Evolutionary conservation across 129 eudicot species (phyloP), one percentile per base, ranked within the genome.

Genomic region (Escallonia herrerae): DNA sequence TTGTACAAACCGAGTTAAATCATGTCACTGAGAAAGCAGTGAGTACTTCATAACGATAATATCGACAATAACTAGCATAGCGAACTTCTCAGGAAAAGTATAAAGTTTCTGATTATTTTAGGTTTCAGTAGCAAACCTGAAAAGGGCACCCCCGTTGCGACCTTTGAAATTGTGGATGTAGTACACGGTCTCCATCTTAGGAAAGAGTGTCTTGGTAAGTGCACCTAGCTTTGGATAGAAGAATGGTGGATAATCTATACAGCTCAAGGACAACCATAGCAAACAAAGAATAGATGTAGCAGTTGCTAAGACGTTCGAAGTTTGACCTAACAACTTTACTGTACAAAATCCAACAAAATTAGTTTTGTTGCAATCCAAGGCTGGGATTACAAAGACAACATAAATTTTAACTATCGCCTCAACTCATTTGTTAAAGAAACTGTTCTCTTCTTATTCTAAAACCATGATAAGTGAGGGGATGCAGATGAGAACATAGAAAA

Each of bases 121-220:
- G 33, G 51, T 33, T 47, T 47, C 41, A 14, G 61, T 51, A 43
- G 58, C 78, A 63, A 50, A 93, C 98, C 98, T 93, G 91, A 88
- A 88, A 65, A 93, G 95, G 64, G 80, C 79, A 45, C 98, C 98
- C 39, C 96, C 95, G 8, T 78, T 83, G 64, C 84, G 87, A 56
- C 98, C 96, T 77, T 93, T 93, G 68, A 93, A 93, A 69, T 93
- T 93, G 77, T 93, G 98, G 52, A 93, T 88, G 82, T 93, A 93
- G 72, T 93, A 93, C 22, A 93, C 89, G 15, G 98, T 85, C 79
- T 93, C 91, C 96, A 93, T 88, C 71, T 83, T 79, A 2, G 91
- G 96, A 44, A 93, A 86, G 42, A 93, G 84, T 2, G 96, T 83
- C 68, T 77, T 79, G 46, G 77, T 48, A 59, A 91, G 89, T 57